phyloP scores from a whole-genome alignment of 352 stramenopile species.

The Pythium plurisporium region DNA sequence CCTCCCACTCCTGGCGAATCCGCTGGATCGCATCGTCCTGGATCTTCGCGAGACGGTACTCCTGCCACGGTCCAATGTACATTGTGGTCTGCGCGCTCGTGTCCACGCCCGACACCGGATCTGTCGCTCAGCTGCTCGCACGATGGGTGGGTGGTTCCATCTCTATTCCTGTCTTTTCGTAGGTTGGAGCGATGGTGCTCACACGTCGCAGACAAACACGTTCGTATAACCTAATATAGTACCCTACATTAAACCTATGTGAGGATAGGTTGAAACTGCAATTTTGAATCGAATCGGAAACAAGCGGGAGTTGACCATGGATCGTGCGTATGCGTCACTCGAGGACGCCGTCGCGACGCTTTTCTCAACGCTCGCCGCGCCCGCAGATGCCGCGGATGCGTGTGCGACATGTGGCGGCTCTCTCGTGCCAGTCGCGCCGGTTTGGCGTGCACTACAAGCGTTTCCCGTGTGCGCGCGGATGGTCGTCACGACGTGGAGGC shows the following conservation, averaged over 20 bases:
- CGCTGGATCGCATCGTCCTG: conserved; percentile 73
- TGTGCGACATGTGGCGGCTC: conserved; percentile 5
- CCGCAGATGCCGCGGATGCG: neutral
- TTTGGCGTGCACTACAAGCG: conserved; percentile 11
- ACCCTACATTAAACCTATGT: neutral
- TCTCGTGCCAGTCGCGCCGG: conserved; percentile 7
- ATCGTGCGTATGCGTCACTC: no score
- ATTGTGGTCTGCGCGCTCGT: conserved; percentile 24
- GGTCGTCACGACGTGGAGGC: conserved; percentile 1
- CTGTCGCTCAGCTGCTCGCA: no score
- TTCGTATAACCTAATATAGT: neutral
- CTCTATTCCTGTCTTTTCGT: neutral
- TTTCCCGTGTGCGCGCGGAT: conserved; percentile 13
- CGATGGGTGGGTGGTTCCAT: no score
- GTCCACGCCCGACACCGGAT: no score
- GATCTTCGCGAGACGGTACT: conserved; percentile 83
- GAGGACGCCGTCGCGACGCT: no score
- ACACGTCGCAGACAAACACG: conserved; percentile 4
- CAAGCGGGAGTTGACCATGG: neutral
- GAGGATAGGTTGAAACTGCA: neutral
- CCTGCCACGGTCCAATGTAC: conserved; percentile 84
- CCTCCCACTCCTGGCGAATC: conserved; percentile 60
- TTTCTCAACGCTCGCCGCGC: no score
- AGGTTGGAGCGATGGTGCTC: neutral
- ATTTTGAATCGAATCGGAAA: neutral